Evolutionary conservation across 2,329 filamentous ascomycete species (phyloP).

Genomic region (Verticillium dahliae): DNA sequence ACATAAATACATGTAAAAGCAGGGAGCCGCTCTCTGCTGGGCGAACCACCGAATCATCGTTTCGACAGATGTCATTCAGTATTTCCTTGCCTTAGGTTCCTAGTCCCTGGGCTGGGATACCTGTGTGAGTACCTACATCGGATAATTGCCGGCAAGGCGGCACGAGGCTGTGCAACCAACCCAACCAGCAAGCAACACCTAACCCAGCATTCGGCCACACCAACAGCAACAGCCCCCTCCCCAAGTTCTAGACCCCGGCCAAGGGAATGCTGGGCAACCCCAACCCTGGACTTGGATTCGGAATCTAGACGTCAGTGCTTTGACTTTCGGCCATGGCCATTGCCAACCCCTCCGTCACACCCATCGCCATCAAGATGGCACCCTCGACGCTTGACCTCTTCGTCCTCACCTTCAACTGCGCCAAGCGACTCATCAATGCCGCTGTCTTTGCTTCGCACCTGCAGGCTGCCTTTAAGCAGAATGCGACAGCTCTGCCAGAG

Average conservation of each 20-base stretch:
- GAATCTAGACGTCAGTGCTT: background rate
- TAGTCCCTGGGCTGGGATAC: too few species aligned
- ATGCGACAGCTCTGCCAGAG: conserved; percentile 40
- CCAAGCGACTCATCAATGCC: conserved; percentile 61
- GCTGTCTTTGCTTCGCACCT: conserved; percentile 67
- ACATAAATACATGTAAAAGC: too few species aligned
- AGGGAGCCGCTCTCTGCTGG: too few species aligned
- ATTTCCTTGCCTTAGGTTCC: too few species aligned
- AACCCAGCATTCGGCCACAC: background rate
- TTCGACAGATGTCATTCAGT: too few species aligned
- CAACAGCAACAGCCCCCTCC: background rate
- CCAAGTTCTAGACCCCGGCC: background rate
- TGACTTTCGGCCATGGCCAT: conserved; percentile 4
- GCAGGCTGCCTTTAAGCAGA: conserved; percentile 49
- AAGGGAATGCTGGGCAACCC: background rate
- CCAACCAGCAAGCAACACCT: background rate
- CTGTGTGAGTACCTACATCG: too few species aligned
- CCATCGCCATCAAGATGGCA: conserved; percentile 20
- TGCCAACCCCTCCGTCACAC: conserved; percentile 7
- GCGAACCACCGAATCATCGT: too few species aligned
- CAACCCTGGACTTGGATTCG: background rate
- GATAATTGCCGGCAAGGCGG: background rate
- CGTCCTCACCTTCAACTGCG: conserved; percentile 87
- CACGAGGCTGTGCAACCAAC: background rate
- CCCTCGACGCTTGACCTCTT: conserved; percentile 59